Percentiles rank a stretch among this genome's conserved stretches.
These are phyloP conservation scores for Chaetomium fimeti DNA, from an alignment of 495 filamentous ascomycete species.

Conservation along the genomic window DNA sequence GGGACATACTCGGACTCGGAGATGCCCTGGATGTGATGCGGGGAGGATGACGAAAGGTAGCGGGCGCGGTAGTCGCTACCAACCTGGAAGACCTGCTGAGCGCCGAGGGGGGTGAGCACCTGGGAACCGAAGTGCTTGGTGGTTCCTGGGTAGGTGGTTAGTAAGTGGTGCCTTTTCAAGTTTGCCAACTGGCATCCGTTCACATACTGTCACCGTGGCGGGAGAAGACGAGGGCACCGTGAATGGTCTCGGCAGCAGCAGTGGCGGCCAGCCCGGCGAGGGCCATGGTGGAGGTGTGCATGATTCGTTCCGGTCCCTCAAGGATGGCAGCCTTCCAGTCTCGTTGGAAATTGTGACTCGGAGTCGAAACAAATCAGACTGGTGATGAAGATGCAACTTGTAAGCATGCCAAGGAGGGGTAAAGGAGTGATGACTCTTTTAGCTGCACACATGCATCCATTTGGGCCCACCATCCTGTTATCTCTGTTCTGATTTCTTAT, in stretches of 20 bases:
- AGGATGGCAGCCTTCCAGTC: too few relatives aligned
- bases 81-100: constrained; percentile 23
- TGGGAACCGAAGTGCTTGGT: constrained; percentile 28
- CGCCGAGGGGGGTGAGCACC: constrained; percentile 24
- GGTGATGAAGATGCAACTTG: not conserved
- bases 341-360: not conserved
- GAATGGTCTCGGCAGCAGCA: constrained; percentile 25
- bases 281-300: constrained; percentile 8
- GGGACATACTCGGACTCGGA: constrained; percentile 24
- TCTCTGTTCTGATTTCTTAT: not conserved
- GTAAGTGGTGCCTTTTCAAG: not conserved
- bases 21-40: constrained; percentile 26
- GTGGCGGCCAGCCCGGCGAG: constrained; percentile 46
- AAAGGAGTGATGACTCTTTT: not conserved
- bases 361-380: not conserved
- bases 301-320: not conserved
- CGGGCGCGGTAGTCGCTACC: constrained; percentile 25
- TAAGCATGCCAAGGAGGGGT: constrained; percentile 7
- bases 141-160: constrained; percentile 19
- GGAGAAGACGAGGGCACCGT: constrained; percentile 27
- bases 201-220: constrained; percentile 28
- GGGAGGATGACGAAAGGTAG: constrained; percentile 22
- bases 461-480: not conserved
- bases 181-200: not conserved
- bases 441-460: not conserved